These are phyloP conservation scores for Umbelopsis sp. DNA, from an alignment of 371 early-diverging fungal species.

Conservation along the genomic window DNA sequence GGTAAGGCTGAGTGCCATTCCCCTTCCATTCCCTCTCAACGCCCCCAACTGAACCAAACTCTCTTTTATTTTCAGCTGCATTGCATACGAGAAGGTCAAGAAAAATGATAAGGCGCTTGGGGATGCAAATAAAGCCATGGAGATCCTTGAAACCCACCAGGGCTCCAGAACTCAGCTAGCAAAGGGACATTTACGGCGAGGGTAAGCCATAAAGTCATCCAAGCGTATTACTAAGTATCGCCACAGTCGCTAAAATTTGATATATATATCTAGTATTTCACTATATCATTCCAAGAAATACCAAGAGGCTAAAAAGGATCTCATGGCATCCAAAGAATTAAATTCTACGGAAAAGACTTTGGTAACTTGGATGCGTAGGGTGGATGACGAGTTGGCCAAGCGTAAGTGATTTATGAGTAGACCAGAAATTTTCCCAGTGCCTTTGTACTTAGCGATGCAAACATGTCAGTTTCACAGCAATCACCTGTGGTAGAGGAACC, in stretches of 20 bases:
- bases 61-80: conserved; percentile 43
- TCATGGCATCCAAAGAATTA: conserved; percentile 53
- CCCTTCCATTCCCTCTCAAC: not conserved
- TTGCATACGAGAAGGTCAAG: conserved; percentile 64
- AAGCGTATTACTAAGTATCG: not conserved
- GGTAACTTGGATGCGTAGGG: conserved; percentile 61
- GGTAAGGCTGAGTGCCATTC: conserved; percentile 37
- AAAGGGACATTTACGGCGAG: conserved; percentile 65
- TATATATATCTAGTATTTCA: conserved; percentile 43
- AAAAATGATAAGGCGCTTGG: conserved; percentile 56
- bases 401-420: not conserved
- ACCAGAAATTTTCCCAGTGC: no score
- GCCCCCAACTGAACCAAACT: not conserved
- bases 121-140: conserved; percentile 68
- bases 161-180: conserved; percentile 64
- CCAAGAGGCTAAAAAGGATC: conserved; percentile 55
- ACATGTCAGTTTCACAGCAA: conserved; percentile 3
- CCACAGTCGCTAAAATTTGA: not conserved
- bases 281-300: conserved; percentile 55
- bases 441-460: no score
- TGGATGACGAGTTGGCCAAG: conserved; percentile 43
- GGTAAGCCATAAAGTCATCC: conserved; percentile 41
- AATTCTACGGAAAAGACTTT: conserved; percentile 60
- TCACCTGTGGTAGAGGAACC: not conserved
- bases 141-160: conserved; percentile 47